A percentile compares a stretch with the other conserved stretches of the same genome.
These are phyloP conservation scores for Penicillium pancosmium DNA, from an alignment of 495 filamentous ascomycete species.

Conservation along the genomic window DNA sequence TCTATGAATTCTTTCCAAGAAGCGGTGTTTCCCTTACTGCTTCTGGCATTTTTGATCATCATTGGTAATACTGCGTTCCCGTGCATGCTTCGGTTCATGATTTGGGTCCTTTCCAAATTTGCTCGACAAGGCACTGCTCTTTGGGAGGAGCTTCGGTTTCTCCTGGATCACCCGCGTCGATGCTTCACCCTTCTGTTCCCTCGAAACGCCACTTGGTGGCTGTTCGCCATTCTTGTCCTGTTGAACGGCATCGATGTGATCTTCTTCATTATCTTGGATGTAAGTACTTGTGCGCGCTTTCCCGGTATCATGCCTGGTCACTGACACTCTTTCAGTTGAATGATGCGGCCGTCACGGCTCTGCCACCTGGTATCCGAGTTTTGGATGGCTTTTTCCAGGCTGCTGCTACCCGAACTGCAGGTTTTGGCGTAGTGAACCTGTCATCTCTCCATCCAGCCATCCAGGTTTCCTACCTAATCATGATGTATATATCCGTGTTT, in stretches of 20 bases:
- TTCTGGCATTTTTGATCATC: conserved; percentile 81
- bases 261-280: conserved; percentile 88
- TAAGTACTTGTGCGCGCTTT: conserved; percentile 43
- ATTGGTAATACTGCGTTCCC: conserved; percentile 95
- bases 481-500: conserved; percentile 99
- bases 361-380: conserved; percentile 69
- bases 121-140: conserved; percentile 62
- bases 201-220: conserved; percentile 90
- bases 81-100: conserved; percentile 86
- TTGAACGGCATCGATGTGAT: conserved; percentile 84
- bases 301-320: neutral
- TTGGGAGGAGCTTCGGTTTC: conserved; percentile 86
- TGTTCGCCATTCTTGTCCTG: conserved; percentile 80
- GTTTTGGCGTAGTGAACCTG: conserved; percentile 79
- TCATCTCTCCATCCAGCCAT: conserved; percentile 82
- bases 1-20: conserved; percentile 86
- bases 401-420: conserved; percentile 81
- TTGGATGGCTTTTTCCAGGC: conserved; percentile 89
- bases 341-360: conserved; percentile 60
- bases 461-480: conserved; percentile 92
- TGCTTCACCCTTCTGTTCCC: conserved; percentile 96
- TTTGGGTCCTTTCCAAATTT: conserved; percentile 71
- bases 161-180: conserved; percentile 90
- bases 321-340: conserved; percentile 58
- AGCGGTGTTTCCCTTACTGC: conserved; percentile 71